Conservation (phyloP, 306 rosid species). For the Crotalaria pallida region DNA sequence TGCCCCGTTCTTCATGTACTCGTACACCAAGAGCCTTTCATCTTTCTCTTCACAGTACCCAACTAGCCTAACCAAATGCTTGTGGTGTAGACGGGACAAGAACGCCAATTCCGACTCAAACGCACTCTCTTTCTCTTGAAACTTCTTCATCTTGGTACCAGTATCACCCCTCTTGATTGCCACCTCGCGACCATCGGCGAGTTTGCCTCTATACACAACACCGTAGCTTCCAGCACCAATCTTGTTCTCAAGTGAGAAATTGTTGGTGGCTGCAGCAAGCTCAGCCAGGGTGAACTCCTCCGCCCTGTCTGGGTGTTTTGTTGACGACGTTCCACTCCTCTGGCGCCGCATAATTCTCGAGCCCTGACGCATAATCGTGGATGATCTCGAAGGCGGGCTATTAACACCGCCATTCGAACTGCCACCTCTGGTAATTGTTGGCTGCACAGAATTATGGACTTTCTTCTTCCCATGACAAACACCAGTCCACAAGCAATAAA, state of each 20-base stretch:
- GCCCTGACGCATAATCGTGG: constrained; percentile 68
- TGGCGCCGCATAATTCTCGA: constrained; percentile 88
- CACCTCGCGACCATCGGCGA: constrained; percentile 70
- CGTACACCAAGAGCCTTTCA: constrained; percentile 86
- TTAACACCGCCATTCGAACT: constrained; percentile 51
- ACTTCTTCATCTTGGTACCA: constrained; percentile 49
- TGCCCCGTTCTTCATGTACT: constrained; percentile 94
- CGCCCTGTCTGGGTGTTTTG: constrained; percentile 65
- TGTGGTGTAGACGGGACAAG: constrained; percentile 90
- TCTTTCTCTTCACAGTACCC: constrained; percentile 89
- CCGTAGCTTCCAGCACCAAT: constrained; percentile 96
- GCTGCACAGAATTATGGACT: constrained; percentile 88
- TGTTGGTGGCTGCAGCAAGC: constrained; percentile 64
- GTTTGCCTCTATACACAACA: constrained; percentile 75
- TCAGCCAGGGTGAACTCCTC: constrained; percentile 77
- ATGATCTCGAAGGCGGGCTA: constrained; percentile 72
- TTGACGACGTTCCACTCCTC: constrained; percentile 87
- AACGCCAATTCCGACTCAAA: constrained; percentile 87
- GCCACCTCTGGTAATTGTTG: constrained; percentile 70
- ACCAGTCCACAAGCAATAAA: constrained; percentile 79
- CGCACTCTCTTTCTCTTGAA: constrained; percentile 90
- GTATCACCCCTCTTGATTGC: constrained; percentile 91
- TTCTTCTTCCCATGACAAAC: constrained; percentile 86
- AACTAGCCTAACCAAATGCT: constrained; percentile 83
- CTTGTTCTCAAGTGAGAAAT: constrained; percentile 63